A percentile compares a stretch with the other conserved stretches of the same genome.
These are phyloP conservation scores for Eucalyptus erythrocorys DNA, from an alignment of 345 rosid species.

Conservation along the genomic window DNA sequence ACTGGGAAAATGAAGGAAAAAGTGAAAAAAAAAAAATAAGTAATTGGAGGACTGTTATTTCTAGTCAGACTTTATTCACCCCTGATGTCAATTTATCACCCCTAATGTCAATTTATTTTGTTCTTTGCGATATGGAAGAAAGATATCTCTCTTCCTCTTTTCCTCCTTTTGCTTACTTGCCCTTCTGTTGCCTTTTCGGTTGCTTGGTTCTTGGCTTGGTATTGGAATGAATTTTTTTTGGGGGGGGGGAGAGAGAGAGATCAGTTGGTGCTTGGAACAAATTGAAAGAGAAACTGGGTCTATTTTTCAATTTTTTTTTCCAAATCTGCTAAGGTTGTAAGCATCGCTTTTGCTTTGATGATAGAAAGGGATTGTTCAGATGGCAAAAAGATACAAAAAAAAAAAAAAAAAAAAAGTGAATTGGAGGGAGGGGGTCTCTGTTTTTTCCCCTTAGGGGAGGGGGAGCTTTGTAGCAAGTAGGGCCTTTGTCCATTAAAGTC, in stretches of 20 bases:
- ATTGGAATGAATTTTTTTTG: neutral
- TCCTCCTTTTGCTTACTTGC: neutral
- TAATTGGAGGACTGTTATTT: neutral
- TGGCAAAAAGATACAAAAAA: neutral
- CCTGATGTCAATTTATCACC: neutral
- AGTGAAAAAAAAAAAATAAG: neutral
- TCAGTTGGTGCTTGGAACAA: neutral
- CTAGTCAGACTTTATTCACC: neutral
- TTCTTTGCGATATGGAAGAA: neutral
- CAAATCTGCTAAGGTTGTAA: neutral
- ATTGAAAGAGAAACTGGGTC: neutral
- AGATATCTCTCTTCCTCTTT: neutral
- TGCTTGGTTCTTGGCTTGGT: neutral
- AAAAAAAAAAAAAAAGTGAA: neutral
- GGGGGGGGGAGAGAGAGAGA: neutral
- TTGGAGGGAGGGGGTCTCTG: neutral
- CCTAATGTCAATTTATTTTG: no score
- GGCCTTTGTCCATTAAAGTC: neutral
- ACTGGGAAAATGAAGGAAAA: neutral
- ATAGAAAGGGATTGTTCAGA: neutral
- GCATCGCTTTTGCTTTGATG: neutral
- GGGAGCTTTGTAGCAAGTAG: neutral
- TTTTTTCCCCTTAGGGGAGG: neutral
- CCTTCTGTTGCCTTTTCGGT: neutral
- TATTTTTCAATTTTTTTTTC: neutral